Evolutionary conservation across 2,329 filamentous ascomycete species (phyloP), one percentile per base, ranked within the genome.

Genomic region (Knufia fluminis): DNA sequence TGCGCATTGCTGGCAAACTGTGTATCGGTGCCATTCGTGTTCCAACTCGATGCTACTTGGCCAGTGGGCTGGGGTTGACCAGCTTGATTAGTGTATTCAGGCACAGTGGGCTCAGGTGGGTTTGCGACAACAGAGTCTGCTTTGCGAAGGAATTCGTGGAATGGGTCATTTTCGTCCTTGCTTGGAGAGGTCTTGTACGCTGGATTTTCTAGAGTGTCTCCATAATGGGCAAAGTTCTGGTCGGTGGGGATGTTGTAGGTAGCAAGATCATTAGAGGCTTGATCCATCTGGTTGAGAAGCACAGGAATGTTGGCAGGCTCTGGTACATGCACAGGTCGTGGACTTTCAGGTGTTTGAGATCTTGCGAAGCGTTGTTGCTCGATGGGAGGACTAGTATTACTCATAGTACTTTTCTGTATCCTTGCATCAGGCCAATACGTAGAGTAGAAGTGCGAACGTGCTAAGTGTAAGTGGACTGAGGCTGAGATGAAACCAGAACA

Each of bases 281-380:
- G 79, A 67, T 86, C 82, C 77, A 80, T 86, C 68, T 85, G 81
- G 63, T 82, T 80, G 62, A 81, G 76, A 61, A 86, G 71, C 48
- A 86, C 77, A 51, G 82, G 80, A 52, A 86, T 84, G 58, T 79
- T 83, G 58, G 79, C 75, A 47, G 82, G 80, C 65, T 82, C 78
- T 57, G 82, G 76, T 57, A 82, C 71, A 66, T 85, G 80, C 59
- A 85, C 67, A 57, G 83, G 83, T 60, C 82, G 80, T 61, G 83
- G 83, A 63, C 81, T 85, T 62, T 83, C 78, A 56, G 83, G 83
- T 62, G 80, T 83, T 61, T 83, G 69, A 57, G 77, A 77, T 68
- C 79, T 79, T 63, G 76, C 77, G 64, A 80, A 78, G 65, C 82
- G 76, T 48, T 57, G 57, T 14, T 57, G 56, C 49, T 59, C 56